Evolutionary conservation across 2,329 filamentous ascomycete species (phyloP), one percentile per base, ranked within the genome.

Genomic region (Ascosphaera apis): DNA sequence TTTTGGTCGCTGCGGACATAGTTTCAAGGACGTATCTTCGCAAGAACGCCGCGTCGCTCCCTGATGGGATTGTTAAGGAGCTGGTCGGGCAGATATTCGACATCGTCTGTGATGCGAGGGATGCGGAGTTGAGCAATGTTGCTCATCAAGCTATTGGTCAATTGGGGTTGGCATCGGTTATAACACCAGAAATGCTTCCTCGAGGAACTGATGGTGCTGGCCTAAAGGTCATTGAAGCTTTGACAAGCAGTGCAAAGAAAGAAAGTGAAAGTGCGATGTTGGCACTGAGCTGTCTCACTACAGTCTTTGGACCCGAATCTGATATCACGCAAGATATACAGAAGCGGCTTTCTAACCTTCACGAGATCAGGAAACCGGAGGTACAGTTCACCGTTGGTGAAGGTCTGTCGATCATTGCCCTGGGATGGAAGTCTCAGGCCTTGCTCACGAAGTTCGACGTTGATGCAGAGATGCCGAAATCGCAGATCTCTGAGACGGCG

Each of bases 331-430:
- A 51, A 3, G 56, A 63, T 7, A 67, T 91, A 4, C 55, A 82
- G 9, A 63, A 71, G 8, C 71, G 69, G 18, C 59, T 95, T 0
- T 79, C 84, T 49, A 65, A 65, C 7, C 61, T 95, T 2, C 77
- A 91, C 45, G 83, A 92, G 49, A 70, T 88, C 31, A 80, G 80
- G 44, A 76, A 83, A 45, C 70, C 79, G 0, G 86, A 95, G 51
- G 67, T 84, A 1, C 86, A 93, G 42, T 93, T 98, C 50, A 71
- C 82, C 0, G 72, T 91, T 18, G 88, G 88, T 11, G 84, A 92
- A 51, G 82, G 88, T 9, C 66, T 95, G 36, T 76, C 78, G 33
- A 78, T 78, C 33, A 69, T 77, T 4, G 67, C 80, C 27, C 71
- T 67, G 27, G 75, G 84, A 28, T 95, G 86, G 84, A 67, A 78